A percentile compares a stretch with the other conserved stretches of the same genome.
Conservation (phyloP, 2,329 filamentous ascomycete genomes). For the Dothistroma septosporum region DNA sequence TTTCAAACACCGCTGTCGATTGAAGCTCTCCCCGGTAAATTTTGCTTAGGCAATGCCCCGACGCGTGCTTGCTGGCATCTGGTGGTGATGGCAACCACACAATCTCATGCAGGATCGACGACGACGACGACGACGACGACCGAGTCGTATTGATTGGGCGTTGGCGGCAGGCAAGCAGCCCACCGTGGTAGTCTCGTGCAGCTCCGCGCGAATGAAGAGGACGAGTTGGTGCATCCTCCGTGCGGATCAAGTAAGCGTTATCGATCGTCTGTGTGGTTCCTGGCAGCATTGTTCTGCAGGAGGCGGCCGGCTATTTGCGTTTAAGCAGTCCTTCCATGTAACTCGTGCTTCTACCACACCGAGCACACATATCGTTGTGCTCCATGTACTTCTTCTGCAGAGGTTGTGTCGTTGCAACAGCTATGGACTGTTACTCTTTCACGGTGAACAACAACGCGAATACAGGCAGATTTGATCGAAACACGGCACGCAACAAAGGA, state of each 20-base stretch:
- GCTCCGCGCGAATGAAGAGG: too few relatives aligned
- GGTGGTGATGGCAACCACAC: neutral
- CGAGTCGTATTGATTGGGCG: neutral
- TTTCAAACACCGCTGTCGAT: neutral
- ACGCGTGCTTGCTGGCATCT: neutral
- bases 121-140: neutral
- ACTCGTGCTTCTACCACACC: neutral
- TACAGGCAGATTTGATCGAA: neutral
- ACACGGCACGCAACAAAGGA: neutral
- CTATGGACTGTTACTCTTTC: neutral
- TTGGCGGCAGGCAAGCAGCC: neutral
- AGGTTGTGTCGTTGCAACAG: neutral
- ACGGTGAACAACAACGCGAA: neutral
- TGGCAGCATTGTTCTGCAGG: neutral
- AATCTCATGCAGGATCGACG: neutral
- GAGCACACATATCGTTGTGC: too few relatives aligned
- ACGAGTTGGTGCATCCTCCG: too few relatives aligned
- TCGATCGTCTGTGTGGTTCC: neutral
- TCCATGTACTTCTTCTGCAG: neutral
- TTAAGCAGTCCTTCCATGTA: too few relatives aligned
- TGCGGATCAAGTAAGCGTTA: neutral
- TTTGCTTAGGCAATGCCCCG: neutral
- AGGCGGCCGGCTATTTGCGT: neutral
- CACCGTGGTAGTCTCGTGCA: too few relatives aligned
- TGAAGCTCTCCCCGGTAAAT: neutral